Evolutionary conservation across 768 basidiomycete species (phyloP).

Genomic region (Phylloporus arenicola): DNA sequence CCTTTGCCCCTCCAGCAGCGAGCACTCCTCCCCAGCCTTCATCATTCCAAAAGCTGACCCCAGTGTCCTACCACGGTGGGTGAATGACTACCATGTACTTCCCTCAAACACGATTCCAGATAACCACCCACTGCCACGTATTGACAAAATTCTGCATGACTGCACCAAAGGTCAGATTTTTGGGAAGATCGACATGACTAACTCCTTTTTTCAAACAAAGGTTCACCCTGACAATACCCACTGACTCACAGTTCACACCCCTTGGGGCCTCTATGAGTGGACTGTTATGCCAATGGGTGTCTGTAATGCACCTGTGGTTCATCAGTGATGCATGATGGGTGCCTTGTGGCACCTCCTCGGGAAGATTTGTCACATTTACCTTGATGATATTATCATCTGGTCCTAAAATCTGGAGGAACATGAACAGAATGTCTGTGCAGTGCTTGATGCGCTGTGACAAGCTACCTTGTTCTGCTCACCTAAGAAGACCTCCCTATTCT

Average conservation of each 20-base stretch:
- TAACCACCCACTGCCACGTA: neutral
- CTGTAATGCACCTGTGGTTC: neutral
- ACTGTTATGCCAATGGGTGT: neutral
- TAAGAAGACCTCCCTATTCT: neutral
- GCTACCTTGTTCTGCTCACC: no score
- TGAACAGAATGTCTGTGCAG: no score
- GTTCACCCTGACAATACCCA: constrained; percentile 28
- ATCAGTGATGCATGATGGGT: neutral
- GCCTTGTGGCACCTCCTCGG: neutral
- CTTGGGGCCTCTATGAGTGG: constrained; percentile 38
- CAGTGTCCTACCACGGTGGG: neutral
- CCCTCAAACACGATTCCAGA: neutral
- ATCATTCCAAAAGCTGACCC: neutral
- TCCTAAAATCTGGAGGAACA: no score
- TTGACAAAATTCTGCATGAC: neutral
- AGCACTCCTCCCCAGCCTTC: neutral
- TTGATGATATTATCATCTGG: no score
- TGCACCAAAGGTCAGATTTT: neutral
- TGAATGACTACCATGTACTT: neutral
- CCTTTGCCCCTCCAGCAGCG: neutral
- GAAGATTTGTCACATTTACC: no score
- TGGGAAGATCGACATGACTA: constrained; percentile 30
- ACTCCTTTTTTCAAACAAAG: constrained; percentile 36
- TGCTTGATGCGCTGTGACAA: no score
- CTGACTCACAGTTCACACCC: constrained; percentile 35